Base-by-base conservation (phyloP, 2,329 filamentous ascomycete species). In the Xylariales sp. region DNA sequence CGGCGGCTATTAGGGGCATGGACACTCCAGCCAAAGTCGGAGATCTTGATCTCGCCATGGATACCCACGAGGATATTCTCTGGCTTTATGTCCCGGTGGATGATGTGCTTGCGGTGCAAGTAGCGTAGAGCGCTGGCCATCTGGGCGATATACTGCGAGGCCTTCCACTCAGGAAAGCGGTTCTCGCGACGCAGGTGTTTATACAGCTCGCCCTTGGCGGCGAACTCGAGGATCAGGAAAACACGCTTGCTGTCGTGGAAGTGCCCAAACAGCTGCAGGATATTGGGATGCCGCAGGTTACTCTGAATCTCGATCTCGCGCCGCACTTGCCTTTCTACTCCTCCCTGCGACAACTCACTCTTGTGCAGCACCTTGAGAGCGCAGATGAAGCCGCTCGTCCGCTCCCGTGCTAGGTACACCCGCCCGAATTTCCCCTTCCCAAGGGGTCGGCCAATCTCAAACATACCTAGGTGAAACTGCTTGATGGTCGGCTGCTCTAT, bases 21-120 rank as follows among this genome's bases (percentile, higher is more conserved):
- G 3, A 98, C 96, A 78, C 93, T 97, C 96, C 96, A 99, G 57
- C 96, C 95, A 77, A 98, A 99, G 80, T 99, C 96, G 4, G 93
- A 97, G 77, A 99, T 94, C 82, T 99, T 99, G 83, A 99, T 94
- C 84, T 99, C 96, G 72, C 94, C 96, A 78, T 98, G 95, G 68
- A 98, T 94, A 14, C 95, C 95, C 36, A 98, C 91, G 28, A 98
- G 87, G 71, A 98, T 98, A 77, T 98, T 98, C 82, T 98, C 94
- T 2, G 94, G 94, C 84, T 98, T 98, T 83, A 98, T 98, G 76
- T 98, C 94, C 67, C 94, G 88, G 81, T 98, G 95, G 83, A 98
- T 98, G 74, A 98, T 93, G 80, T 97, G 94, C 84, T 98, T 98
- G 79, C 93, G 93, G 84, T 97, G 94, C 53, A 97, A 87, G 78